Evolutionary conservation across 2,329 filamentous ascomycete species (phyloP).

Genomic region (Coniochaeta hoffmannii): DNA sequence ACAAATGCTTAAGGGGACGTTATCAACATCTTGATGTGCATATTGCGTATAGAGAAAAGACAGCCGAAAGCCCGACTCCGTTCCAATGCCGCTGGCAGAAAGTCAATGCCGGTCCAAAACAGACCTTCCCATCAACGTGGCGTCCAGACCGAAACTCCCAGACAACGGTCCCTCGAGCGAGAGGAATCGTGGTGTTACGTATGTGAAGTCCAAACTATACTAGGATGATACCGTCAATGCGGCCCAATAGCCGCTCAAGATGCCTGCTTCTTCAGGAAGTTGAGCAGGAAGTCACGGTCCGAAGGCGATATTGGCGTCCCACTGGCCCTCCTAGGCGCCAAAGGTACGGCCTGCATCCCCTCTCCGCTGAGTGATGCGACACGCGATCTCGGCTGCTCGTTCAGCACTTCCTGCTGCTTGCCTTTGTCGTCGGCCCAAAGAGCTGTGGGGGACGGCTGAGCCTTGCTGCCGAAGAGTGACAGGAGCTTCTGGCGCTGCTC

Average conservation of each 20-base stretch:
- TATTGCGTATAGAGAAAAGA: not conserved
- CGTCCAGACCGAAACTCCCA: not conserved
- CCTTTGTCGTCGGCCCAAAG: constrained; percentile 16
- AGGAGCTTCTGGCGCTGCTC: constrained; percentile 43
- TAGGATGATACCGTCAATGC: no score
- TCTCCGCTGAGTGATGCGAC: constrained; percentile 35
- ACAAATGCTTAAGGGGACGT: not conserved
- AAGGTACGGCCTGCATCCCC: constrained; percentile 10
- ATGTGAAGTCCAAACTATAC: not conserved
- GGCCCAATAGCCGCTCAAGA: not conserved
- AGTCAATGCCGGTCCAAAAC: not conserved
- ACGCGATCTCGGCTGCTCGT: constrained; percentile 24
- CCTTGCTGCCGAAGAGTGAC: constrained; percentile 57
- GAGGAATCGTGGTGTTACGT: not conserved
- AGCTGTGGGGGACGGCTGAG: constrained; percentile 18
- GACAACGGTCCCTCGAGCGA: not conserved
- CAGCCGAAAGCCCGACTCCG: not conserved
- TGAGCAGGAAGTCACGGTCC: constrained; percentile 69
- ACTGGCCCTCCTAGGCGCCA: constrained; percentile 30
- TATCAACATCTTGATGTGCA: not conserved
- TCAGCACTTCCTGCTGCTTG: constrained; percentile 17
- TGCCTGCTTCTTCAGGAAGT: constrained; percentile 57
- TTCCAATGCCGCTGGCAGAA: not conserved
- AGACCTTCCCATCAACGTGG: not conserved
- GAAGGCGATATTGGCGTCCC: constrained; percentile 56